Evolutionary conservation across 2,329 filamentous ascomycete species (phyloP), one percentile per base, ranked within the genome.

Genomic region (Aspergillus fructus): DNA sequence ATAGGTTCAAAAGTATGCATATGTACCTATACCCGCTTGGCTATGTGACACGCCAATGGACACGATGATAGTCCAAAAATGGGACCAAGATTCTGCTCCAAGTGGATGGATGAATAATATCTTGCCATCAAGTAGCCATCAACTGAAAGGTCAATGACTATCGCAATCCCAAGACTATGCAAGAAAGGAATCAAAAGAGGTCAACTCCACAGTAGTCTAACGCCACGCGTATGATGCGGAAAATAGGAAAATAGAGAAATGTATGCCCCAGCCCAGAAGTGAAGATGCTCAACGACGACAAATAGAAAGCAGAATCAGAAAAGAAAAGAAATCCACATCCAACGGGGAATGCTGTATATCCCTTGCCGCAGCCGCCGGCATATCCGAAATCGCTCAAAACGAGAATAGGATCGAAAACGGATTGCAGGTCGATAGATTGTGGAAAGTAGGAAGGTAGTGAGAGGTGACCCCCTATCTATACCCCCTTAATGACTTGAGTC

Each of bases 401-500:
- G 33, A 27, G 13, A 30, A 30, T 30, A 9, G 27, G 27, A 30
- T 30, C 27, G 27, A 30, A 30, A 30, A 30, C 27, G 27, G 27
- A 33, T 13, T 19, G 37, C 21, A 50, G 9, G 15, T 41, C 47
- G 48, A 52, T 49, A 27, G 49, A 41, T 12, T 3, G 40, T 37
- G 34, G 15, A 15, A 21, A 41, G 12, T 2, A 11, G 2, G 21
- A 33, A 27, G 27, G 27, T 30, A 9, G 8, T 11, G 27, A 30
- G 27, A 30, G 21, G 12, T 24, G 17, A n/a, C 4, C 17, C 34
- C 70, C 27, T 30, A 30, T 84, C 70, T 84, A 96, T 74, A 96
- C 88, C 61, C 93, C 93, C 78, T 90, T 93, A 79, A 97, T 94
- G 68, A 96, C 92, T 63, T 93, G 89, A 47, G 94, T 99, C 71